Conservation (phyloP, 1,139 yeast genomes). For the Blastobotrys indianensis region DNA sequence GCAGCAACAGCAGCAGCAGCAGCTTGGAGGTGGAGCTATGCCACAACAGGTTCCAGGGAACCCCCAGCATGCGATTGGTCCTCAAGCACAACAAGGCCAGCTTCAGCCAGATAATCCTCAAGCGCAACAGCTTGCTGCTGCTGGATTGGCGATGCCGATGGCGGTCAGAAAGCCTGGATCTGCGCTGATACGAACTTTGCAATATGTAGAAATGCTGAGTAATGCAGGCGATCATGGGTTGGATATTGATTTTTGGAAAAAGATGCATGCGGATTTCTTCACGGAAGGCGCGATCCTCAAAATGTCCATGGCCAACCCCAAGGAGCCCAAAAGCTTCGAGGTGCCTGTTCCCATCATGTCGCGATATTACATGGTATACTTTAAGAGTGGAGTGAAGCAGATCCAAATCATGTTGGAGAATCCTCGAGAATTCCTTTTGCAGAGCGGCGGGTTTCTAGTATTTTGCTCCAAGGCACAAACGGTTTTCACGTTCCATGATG, state of each 20-base stretch:
- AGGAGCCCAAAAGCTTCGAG: conserved; percentile 53
- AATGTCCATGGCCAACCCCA: conserved; percentile 40
- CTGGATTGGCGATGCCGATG: conserved; percentile 1
- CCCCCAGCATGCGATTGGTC: conserved; percentile 1
- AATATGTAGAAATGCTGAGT: conserved; percentile 38
- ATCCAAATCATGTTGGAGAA: conserved; percentile 59
- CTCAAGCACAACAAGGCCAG: neutral
- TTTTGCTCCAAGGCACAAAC: conserved; percentile 53
- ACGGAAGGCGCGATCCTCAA: conserved; percentile 44
- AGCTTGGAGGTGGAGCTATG: neutral
- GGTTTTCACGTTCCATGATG: conserved; percentile 58
- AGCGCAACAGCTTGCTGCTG: conserved; percentile 1
- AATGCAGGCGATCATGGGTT: conserved; percentile 34
- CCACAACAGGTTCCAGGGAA: neutral
- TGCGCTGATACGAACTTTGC: conserved; percentile 36
- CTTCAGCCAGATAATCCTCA: neutral
- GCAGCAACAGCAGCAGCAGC: conserved; percentile 1
- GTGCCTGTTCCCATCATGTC: conserved; percentile 64
- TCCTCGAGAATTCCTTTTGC: conserved; percentile 58
- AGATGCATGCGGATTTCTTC: conserved; percentile 44
- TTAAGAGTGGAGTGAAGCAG: conserved; percentile 49
- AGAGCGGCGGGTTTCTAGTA: conserved; percentile 59
- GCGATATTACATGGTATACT: conserved; percentile 50
- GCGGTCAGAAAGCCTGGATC: conserved; percentile 8
- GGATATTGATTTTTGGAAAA: conserved; percentile 44